Evolutionary conservation across 2,329 filamentous ascomycete genomes (phyloP), one percentile per base, ranked within the genome.

Genomic region (Pseudogymnoascus sp.): DNA sequence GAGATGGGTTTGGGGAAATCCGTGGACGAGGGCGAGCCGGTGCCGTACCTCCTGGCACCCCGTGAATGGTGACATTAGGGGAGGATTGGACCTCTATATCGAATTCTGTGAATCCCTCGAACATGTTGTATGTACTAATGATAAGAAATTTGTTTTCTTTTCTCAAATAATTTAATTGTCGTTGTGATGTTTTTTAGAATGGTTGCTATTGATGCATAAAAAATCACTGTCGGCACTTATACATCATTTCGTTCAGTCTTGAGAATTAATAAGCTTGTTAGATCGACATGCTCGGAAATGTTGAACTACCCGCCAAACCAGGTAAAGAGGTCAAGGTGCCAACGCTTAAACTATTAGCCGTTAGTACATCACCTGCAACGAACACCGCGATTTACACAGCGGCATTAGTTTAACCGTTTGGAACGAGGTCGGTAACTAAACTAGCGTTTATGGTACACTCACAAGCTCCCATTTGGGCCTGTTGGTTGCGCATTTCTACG

Each of bases 1-100:
- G 64, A 79, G 77, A 16, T 76, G 74, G 4, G 75, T 82, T 67
- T 83, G 80, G 0, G 81, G 81, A 65, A 80, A 83, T 37, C 81
- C 81, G 61, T 83, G 81, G 5, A 83, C 70, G 6, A 83, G 72
- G 12, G n/a, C n/a, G 73, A 0, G 79, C 75, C 0, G 76, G 79
- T 0, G 71, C 67, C 1, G 69, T 65, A 0, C 71, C 63, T 31
- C 68, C 65, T 58, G 71, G 72, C 41, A 80, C 68, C 14, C 80
- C 80, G 45, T 75, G 72, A 64, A 82, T 82, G n/a, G 69, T 74
- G 31, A 82, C 69, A 41, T 70, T 68, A 0, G 74, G 73, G 5
- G 71, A 68, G n/a, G 37, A 40, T 8, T 40, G 37, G 41, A 74
- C 67, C 60, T 74, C 68, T 63, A 79, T 67, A n/a, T 71, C 63